Conservation (phyloP, 2,329 filamentous ascomycete genomes). For the Polytolypa hystricis region DNA sequence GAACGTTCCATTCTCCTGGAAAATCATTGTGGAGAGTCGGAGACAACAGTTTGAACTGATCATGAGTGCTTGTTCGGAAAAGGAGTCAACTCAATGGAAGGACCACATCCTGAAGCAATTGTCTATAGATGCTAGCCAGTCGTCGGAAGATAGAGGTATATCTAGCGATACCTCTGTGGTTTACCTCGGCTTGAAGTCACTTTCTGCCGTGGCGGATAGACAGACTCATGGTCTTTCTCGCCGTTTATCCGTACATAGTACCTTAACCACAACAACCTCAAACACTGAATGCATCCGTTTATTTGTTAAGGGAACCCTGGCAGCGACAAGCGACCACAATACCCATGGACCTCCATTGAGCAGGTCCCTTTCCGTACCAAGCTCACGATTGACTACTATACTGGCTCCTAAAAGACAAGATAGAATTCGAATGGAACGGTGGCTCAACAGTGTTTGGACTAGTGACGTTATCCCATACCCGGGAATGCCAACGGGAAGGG, state of each 20-base stretch:
- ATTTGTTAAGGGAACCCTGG: conserved; percentile 13
- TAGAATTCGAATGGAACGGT: conserved; percentile 62
- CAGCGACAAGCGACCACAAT: conserved; percentile 7
- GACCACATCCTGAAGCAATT: conserved; percentile 49
- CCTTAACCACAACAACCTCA: conserved; percentile 35
- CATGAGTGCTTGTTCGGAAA: conserved; percentile 70
- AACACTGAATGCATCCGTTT: conserved; percentile 9
- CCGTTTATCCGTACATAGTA: conserved; percentile 62
- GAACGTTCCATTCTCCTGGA: conserved; percentile 82
- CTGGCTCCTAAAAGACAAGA: conserved; percentile 65
- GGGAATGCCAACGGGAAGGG: conserved; percentile 58
- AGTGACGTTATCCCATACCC: conserved; percentile 70
- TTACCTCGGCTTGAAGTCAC: conserved; percentile 8
- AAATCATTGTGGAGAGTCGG: conserved; percentile 69
- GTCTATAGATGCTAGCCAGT: conserved; percentile 39
- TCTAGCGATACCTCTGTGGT: conserved; percentile 12
- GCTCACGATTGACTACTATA: conserved; percentile 59
- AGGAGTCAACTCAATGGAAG: conserved; percentile 74
- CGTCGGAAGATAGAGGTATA: conserved; percentile 30
- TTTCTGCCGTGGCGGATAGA: conserved; percentile 60
- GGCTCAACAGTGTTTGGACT: conserved; percentile 73
- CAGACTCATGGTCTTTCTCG: conserved; percentile 47
- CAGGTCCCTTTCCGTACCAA: conserved; percentile 50
- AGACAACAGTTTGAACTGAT: conserved; percentile 73
- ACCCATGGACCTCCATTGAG: conserved; percentile 7